A percentile compares a stretch with the other conserved stretches of the same genome.
Conservation (phyloP, 306 rosid species). For the Pueraria montana region DNA sequence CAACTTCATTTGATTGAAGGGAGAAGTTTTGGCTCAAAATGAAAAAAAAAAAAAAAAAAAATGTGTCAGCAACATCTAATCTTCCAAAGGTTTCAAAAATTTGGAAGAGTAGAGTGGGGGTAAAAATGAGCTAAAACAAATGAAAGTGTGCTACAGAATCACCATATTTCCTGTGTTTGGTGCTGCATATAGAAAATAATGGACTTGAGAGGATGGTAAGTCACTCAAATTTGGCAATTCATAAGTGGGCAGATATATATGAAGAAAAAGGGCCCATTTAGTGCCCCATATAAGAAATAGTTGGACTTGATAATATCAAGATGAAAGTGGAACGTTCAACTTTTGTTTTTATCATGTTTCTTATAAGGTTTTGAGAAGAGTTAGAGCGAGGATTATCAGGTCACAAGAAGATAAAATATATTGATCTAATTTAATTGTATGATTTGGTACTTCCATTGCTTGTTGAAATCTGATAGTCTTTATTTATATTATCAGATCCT, state of each 20-base stretch:
- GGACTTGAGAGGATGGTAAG: not conserved
- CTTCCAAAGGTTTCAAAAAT: too few species aligned
- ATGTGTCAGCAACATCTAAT: not conserved
- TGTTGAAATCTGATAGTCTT: not conserved
- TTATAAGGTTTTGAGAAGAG: not conserved
- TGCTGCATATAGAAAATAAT: not conserved
- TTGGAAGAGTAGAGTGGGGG: not conserved
- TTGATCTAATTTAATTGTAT: not conserved
- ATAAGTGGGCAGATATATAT: not conserved
- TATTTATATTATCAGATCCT: too few species aligned
- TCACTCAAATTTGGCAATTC: not conserved
- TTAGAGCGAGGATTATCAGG: not conserved
- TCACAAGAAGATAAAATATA: not conserved
- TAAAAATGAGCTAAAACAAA: not conserved
- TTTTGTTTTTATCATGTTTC: not conserved
- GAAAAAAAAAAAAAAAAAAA: not conserved
- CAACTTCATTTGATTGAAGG: not conserved
- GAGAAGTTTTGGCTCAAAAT: not conserved
- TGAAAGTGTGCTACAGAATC: not conserved
- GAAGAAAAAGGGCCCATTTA: not conserved
- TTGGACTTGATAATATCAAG: not conserved
- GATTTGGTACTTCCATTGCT: not conserved
- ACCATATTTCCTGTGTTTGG: constrained; percentile 2
- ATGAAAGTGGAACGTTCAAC: not conserved
- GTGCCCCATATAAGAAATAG: not conserved